Conservation (phyloP, 2,329 filamentous ascomycete genomes). For the Ilyonectria sp. region DNA sequence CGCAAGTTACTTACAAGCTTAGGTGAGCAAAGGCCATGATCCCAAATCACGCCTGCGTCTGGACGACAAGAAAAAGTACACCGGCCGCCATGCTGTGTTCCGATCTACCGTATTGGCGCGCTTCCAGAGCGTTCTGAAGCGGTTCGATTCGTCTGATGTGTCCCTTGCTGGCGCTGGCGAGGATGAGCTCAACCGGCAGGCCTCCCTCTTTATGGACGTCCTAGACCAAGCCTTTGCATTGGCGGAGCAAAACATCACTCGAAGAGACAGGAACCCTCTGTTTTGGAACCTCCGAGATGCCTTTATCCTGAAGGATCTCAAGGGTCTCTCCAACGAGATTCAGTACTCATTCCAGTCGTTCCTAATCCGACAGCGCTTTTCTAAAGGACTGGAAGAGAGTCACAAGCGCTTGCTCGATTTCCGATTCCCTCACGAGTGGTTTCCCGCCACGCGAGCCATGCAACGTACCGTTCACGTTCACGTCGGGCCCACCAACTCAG, state of each 20-base stretch:
- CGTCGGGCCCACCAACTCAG: constrained; percentile 97
- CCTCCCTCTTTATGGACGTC: constrained; percentile 60
- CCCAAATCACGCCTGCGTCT: constrained; percentile 52
- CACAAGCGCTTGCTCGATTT: constrained; percentile 83
- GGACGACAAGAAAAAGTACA: constrained; percentile 44
- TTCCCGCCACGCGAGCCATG: constrained; percentile 83
- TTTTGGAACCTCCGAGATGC: constrained; percentile 73
- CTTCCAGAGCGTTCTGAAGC: constrained; percentile 55
- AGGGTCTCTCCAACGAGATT: constrained; percentile 70
- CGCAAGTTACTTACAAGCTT: constrained; percentile 9
- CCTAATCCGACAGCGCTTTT: constrained; percentile 70
- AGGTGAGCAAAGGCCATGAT: constrained; percentile 55
- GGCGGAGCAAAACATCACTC: constrained; percentile 57
- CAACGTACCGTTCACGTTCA: constrained; percentile 92
- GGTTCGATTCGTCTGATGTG: constrained; percentile 41
- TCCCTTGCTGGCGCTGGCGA: constrained; percentile 50
- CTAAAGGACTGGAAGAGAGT: constrained; percentile 67
- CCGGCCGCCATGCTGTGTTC: constrained; percentile 52
- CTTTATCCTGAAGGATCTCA: constrained; percentile 68
- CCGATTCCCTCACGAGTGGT: constrained; percentile 94
- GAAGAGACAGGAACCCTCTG: constrained; percentile 64
- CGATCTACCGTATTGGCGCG: constrained; percentile 53
- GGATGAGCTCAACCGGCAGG: constrained; percentile 62
- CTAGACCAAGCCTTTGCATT: constrained; percentile 62
- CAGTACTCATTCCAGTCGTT: constrained; percentile 79